These are phyloP conservation scores for Barnettozyma siamensis DNA, from an alignment of 805 yeast genomes.

Conservation along the genomic window DNA sequence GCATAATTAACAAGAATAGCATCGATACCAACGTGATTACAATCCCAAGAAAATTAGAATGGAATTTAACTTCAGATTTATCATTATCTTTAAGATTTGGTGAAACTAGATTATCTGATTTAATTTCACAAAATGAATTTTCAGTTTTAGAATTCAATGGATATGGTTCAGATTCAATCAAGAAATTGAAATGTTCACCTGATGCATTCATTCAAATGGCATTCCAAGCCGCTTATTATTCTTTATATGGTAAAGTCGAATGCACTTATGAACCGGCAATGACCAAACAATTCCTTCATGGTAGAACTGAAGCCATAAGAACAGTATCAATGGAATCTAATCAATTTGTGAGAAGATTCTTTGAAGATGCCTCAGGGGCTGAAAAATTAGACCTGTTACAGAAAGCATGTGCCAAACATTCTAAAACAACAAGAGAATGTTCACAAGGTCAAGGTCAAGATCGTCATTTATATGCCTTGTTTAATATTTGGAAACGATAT, in stretches of 20 bases:
- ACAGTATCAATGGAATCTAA: slow-evolving; percentile 79
- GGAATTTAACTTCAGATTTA: slow-evolving; percentile 76
- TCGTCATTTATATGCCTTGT: slow-evolving; percentile 81
- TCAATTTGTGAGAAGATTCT: slow-evolving; percentile 76
- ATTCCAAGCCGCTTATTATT: slow-evolving; percentile 88
- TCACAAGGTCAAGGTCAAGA: slow-evolving; percentile 86
- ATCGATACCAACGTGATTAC: slow-evolving; percentile 47
- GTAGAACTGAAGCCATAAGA: slow-evolving; percentile 89
- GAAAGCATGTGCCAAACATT: slow-evolving; percentile 67
- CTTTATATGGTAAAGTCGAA: slow-evolving; percentile 87
- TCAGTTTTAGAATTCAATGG: slow-evolving; percentile 63
- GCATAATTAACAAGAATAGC: slow-evolving; percentile 36
- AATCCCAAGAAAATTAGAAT: slow-evolving; percentile 81
- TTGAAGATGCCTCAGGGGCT: slow-evolving; percentile 56
- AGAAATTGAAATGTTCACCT: slow-evolving; percentile 82
- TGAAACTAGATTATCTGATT: slow-evolving; percentile 81
- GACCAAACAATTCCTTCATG: slow-evolving; percentile 85
- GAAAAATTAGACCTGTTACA: slow-evolving; percentile 53
- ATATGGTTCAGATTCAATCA: slow-evolving; percentile 73
- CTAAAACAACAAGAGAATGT: slow-evolving; percentile 60
- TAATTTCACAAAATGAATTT: slow-evolving; percentile 86
- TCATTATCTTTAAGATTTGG: slow-evolving; percentile 81
- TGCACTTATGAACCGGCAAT: slow-evolving; percentile 95
- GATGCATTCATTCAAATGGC: slow-evolving; percentile 95
- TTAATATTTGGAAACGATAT: slow-evolving; percentile 79